phyloP scores from a whole-genome alignment of 371 early-diverging fungal genomes.

The Funneliformis caledonium region DNA sequence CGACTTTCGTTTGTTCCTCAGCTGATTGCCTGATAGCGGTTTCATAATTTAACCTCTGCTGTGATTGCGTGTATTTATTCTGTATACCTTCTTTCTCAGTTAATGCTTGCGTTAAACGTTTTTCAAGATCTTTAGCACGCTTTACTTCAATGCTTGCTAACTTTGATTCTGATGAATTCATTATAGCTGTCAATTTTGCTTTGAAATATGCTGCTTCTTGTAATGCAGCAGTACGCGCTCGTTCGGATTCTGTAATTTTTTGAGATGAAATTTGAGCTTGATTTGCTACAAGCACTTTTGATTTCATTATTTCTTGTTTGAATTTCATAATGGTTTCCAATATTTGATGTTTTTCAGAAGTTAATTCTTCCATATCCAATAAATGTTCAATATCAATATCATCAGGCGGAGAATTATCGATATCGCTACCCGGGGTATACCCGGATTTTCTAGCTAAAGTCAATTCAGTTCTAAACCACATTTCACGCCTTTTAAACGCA shows the following conservation, averaged over 20 bases:
- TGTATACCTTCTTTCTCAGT: slow-evolving; percentile 53
- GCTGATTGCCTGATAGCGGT: slow-evolving; percentile 49
- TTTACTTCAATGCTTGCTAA: slow-evolving; percentile 50
- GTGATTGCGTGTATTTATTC: slow-evolving; percentile 49
- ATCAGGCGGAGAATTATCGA: background rate
- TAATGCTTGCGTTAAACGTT: slow-evolving; percentile 54
- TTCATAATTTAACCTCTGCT: slow-evolving; percentile 56
- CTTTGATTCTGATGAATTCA: slow-evolving; percentile 47
- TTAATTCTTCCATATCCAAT: background rate
- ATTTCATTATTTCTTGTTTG: slow-evolving; percentile 25
- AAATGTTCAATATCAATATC: slow-evolving; percentile 23
- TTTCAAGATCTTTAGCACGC: slow-evolving; percentile 57
- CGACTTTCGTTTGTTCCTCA: slow-evolving; percentile 55
- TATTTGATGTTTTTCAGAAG: slow-evolving; percentile 17
- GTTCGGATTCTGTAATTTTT: slow-evolving; percentile 57
- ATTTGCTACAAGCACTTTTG: slow-evolving; percentile 23
- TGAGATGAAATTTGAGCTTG: slow-evolving; percentile 47
- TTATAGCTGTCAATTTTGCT: slow-evolving; percentile 52
- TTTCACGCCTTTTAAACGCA: slow-evolving; percentile 29
- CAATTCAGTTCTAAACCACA: slow-evolving; percentile 35
- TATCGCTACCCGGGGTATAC: background rate
- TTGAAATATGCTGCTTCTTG: slow-evolving; percentile 66
- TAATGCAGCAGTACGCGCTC: slow-evolving; percentile 59
- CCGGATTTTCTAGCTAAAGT: slow-evolving; percentile 33
- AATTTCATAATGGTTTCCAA: slow-evolving; percentile 5